These are phyloP conservation scores for Globisporangium mamillatum DNA, from an alignment of 352 stramenopile species.

Conservation along the genomic window DNA sequence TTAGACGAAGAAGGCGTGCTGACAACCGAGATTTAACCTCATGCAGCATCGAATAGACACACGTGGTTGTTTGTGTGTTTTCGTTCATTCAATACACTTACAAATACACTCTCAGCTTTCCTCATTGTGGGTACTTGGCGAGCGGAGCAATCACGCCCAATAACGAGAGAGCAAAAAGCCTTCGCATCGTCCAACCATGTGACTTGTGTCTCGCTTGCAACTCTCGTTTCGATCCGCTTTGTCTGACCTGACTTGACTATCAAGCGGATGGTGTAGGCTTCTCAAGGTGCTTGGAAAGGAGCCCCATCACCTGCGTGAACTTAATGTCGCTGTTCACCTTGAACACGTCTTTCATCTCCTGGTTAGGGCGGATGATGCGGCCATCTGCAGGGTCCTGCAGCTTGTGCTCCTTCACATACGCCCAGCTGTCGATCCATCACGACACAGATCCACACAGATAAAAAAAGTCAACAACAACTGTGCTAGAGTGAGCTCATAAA, in stretches of 20 bases:
- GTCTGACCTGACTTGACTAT: neutral
- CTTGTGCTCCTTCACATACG: conserved; percentile 73
- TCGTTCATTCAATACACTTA: conserved; percentile 6
- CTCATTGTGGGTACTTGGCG: neutral
- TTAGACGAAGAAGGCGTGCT: conserved; percentile 71
- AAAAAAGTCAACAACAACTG: neutral
- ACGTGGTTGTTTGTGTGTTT: neutral
- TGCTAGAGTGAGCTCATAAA: neutral
- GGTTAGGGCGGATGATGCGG: conserved; percentile 66
- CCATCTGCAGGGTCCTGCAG: conserved; percentile 71
- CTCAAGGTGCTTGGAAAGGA: conserved; percentile 71
- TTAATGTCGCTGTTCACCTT: conserved; percentile 56
- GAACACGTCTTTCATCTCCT: conserved; percentile 67
- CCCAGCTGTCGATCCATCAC: conserved; percentile 38
- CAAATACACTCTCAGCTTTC: neutral
- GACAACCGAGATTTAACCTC: conserved; percentile 52
- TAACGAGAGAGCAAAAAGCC: neutral
- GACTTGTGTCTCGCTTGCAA: neutral
- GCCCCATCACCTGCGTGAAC: conserved; percentile 70
- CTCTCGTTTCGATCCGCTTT: neutral
- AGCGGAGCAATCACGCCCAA: neutral
- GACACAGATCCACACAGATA: conserved; percentile 1
- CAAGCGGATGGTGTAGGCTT: conserved; percentile 20
- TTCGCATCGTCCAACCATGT: neutral
- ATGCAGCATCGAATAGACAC: neutral